Evolutionary conservation across 495 filamentous ascomycete genomes (phyloP).

Genomic region (Daldinia vernicosa): DNA sequence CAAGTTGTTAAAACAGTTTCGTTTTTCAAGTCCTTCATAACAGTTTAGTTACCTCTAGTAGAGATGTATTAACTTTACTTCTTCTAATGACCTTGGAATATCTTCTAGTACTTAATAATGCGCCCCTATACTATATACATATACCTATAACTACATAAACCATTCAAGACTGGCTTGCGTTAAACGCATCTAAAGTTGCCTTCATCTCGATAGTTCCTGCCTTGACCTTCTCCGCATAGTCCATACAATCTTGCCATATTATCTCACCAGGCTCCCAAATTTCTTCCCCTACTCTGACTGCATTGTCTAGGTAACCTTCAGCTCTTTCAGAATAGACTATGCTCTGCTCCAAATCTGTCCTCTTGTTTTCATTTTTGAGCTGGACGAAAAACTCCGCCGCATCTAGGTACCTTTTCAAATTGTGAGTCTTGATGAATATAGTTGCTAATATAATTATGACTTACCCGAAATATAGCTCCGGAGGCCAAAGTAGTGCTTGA

Average conservation of each 20-base stretch:
- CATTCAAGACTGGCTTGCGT: background rate
- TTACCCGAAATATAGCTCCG: slow-evolving; percentile 34
- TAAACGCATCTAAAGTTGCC: background rate
- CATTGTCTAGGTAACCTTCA: background rate
- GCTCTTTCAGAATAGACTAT: background rate
- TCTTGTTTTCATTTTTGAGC: background rate
- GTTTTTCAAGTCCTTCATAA: too few relatives aligned
- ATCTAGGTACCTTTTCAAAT: background rate
- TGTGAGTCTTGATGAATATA: background rate
- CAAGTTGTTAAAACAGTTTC: too few relatives aligned
- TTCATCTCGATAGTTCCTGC: background rate
- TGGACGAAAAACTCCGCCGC: background rate
- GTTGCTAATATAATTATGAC: background rate
- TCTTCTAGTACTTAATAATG: too few relatives aligned
- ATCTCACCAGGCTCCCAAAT: background rate
- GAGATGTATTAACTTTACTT: too few relatives aligned
- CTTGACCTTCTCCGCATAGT: background rate
- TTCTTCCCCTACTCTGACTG: background rate
- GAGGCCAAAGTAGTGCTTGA: background rate
- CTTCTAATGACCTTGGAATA: too few relatives aligned
- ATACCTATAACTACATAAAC: background rate
- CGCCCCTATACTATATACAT: background rate
- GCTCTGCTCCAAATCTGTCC: background rate
- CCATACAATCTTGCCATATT: background rate
- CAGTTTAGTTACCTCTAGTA: too few relatives aligned